Evolutionary conservation across 208 protist species (phyloP), one percentile per base, ranked within the genome.

Genomic region (Balamuthia mandrillaris): DNA sequence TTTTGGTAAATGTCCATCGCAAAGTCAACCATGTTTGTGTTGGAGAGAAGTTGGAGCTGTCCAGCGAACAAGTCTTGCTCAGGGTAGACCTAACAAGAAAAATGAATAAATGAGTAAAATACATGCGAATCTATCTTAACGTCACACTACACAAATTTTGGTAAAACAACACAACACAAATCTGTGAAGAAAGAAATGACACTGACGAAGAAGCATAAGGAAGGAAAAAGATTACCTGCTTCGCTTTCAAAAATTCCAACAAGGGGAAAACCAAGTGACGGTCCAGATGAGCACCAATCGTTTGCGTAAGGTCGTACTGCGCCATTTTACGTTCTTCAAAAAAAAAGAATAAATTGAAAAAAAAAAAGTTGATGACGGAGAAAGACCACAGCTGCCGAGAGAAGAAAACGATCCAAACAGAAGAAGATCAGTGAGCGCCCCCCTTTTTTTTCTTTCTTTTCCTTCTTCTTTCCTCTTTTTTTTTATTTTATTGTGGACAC

Each of bases 211-310:
- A 18, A 82, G 66, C 45, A 65, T 16, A 10, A 7, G 35, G 12
- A n/a, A 58, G 42, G 27, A 82, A 82, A 14, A 37, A 24, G 2
- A 45, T 68, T 41, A 89, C 66, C 42, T 68, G 9, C 10, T 83
- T 84, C 37, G 56, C n/a, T 27, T 87, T 65, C 9, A 92, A 56
- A 77, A 91, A 91, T 16, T 93, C 72, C 6, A 93, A 51, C 16
- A 93, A 60, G 16, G 91, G 91, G 44, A 94, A 68, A 35, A 92
- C 65, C 82, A 93, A 49, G 68, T 94, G 92, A 42, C 89, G 56
- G 81, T 94, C 92, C 33, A 93, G 66, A 52, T 87, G 90, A 45
- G 68, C 56, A 24, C 29, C 68, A 35, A 77, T 77, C 44, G 68
- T 77, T 27, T 77, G 68, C 5, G 68, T 77, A 45, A 77, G 68